A percentile compares a stretch with the other conserved stretches of the same genome.
These are phyloP conservation scores for Pochonia chlamydosporia DNA, from an alignment of 2,329 filamentous ascomycete genomes.

Conservation along the genomic window DNA sequence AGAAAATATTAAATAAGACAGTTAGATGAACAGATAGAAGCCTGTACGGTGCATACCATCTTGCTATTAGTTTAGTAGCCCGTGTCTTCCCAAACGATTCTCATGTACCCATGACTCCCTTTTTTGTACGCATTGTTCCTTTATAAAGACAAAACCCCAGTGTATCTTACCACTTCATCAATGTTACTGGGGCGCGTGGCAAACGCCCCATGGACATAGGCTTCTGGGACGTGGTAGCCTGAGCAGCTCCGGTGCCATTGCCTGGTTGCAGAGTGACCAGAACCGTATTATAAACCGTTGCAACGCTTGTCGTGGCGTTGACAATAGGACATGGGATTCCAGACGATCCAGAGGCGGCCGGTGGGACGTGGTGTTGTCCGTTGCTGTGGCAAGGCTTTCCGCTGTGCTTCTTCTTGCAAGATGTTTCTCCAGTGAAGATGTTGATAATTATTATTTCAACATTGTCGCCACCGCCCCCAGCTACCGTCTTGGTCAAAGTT, in stretches of 20 bases:
- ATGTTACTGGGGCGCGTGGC: neutral
- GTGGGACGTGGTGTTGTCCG: constrained; percentile 1
- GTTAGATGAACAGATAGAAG: neutral
- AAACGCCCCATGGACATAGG: neutral
- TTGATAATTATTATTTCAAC: constrained; percentile 26
- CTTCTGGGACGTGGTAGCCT: neutral
- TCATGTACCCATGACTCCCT: too few relatives aligned
- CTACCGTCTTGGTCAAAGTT: constrained; percentile 18
- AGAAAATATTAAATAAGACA: neutral
- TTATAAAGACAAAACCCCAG: too few relatives aligned
- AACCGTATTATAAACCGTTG: constrained; percentile 32
- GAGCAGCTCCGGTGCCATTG: neutral
- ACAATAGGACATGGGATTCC: constrained; percentile 16
- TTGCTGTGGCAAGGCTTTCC: constrained; percentile 18
- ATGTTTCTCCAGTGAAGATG: constrained; percentile 22
- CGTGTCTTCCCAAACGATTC: neutral
- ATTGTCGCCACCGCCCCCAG: constrained; percentile 16
- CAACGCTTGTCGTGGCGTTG: constrained; percentile 22
- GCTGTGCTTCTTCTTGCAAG: constrained; percentile 21
- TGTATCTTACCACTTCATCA: constrained; percentile 7
- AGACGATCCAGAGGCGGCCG: constrained; percentile 5
- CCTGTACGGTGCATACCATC: constrained; percentile 2
- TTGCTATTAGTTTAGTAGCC: neutral
- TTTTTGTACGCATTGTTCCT: too few relatives aligned
- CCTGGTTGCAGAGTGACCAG: constrained; percentile 20